Evolutionary conservation across 345 rosid genomes (phyloP).

Genomic region (Populus simonii): DNA sequence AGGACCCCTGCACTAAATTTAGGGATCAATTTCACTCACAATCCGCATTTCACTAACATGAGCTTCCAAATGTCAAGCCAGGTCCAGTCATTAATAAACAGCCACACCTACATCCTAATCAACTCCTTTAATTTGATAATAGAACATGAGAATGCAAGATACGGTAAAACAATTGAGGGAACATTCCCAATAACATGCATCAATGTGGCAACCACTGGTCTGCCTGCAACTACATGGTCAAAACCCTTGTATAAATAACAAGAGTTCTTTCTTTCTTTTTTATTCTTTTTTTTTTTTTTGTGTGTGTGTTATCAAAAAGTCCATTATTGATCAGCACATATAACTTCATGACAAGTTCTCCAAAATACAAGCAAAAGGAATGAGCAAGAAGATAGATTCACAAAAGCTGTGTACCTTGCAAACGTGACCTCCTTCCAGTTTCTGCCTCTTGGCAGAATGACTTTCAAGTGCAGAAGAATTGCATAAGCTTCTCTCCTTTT

Average conservation of each 20-base stretch:
- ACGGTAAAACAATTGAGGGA: not conserved
- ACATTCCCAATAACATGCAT: not conserved
- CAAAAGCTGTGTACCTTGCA: constrained; percentile 48
- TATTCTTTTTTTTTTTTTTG: too few relatives aligned
- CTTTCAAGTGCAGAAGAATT: constrained; percentile 53
- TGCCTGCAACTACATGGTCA: not conserved
- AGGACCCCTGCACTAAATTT: not conserved
- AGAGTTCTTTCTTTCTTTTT: not conserved
- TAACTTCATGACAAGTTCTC: not conserved
- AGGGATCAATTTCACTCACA: not conserved
- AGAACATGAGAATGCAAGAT: not conserved
- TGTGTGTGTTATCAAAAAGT: not conserved
- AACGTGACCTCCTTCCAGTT: constrained; percentile 80
- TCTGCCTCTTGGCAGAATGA: constrained; percentile 95
- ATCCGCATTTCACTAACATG: not conserved
- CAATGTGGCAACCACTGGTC: not conserved
- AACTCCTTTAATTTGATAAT: not conserved
- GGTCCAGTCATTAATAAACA: not conserved
- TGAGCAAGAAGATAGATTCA: not conserved
- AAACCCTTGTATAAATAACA: not conserved
- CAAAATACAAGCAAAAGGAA: constrained; percentile 4
- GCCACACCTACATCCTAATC: not conserved
- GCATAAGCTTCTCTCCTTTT: constrained; percentile 41
- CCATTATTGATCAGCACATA: not conserved
- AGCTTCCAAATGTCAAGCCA: not conserved